Conservation (phyloP, 345 rosid species). For the Rhizophora apiculata region DNA sequence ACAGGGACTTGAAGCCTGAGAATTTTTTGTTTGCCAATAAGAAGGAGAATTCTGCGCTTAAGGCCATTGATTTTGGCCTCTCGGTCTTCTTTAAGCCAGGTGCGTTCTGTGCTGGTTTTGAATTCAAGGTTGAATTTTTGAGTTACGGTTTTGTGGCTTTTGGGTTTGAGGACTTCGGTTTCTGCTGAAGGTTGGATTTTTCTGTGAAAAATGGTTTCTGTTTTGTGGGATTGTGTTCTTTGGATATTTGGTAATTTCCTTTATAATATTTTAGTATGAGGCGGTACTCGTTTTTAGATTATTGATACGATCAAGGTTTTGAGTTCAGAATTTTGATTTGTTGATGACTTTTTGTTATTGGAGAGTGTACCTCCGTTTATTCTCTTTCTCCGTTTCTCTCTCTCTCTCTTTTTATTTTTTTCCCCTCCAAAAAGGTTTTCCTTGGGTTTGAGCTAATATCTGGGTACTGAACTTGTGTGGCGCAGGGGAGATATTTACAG, state of each 20-base stretch:
- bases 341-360: not conserved
- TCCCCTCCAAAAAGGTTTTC: too few species aligned
- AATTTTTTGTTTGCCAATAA: constrained; percentile 86
- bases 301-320: constrained; percentile 2
- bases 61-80: constrained; percentile 91
- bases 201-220: not conserved
- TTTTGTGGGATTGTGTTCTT: not conserved
- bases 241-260: not conserved
- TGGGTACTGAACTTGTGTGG: not conserved
- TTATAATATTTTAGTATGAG: not conserved
- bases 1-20: constrained; percentile 94
- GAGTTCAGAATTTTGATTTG: constrained; percentile 2
- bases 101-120: constrained; percentile 23
- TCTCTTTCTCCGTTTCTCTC: not conserved
- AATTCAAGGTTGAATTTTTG: not conserved
- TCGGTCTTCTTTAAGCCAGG: constrained; percentile 90
- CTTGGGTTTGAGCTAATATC: not conserved
- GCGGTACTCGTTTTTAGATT: not conserved
- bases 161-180: not conserved
- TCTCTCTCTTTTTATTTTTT: not conserved
- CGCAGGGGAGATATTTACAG: constrained; percentile 71
- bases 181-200: not conserved
- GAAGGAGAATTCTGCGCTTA: constrained; percentile 75
- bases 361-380: not conserved
- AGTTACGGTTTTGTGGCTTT: not conserved